Evolutionary conservation across 2,329 filamentous ascomycete genomes (phyloP), one percentile per base, ranked within the genome.

Genomic region (Hymenoscyphus linearis): DNA sequence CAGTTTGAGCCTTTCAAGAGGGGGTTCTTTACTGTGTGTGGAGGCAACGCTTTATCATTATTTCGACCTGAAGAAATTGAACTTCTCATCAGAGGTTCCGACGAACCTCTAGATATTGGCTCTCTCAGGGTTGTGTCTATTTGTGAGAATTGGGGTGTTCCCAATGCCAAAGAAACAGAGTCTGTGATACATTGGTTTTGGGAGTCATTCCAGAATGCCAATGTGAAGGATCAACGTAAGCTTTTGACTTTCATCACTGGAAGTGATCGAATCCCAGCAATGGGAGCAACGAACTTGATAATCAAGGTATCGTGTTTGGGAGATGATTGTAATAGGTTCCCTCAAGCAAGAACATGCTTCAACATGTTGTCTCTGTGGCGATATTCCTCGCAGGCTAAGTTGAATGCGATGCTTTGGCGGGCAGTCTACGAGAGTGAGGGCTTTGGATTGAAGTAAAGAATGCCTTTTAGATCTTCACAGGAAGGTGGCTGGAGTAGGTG

Each of bases 1-100:
- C 92, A 96, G 71, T 97, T 96, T 66, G 91, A 96, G 72, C 92
- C 93, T 0, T 97, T 97, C 80, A 95, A 95, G 72, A 85, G 92
- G 59, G 93, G 93, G 0, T 97, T 97, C 75, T 97, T 91, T 73
- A 96, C 90, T 0, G 91, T 96, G 31, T 96, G 91, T 71, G 90
- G 89, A 37, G 91, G 92, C 37, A 96, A 95, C 71, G 92, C 93
- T 0, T 79, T 96, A 37, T 91, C 88, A 0, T 82, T 97, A 1
- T 96, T 96, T 74, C 85, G 90, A 16, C 89, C 93, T 0, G 92
- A 96, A 72, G 93, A 97, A 73, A 96, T 97, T 64, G 93, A 96
- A 73, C 82, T 96, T 3, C 81, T 96, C 0, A 84, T 97, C 4
- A 83, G 92, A 57, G 92, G 92, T 12, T 95, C 90, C 7, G 91